A percentile compares a stretch with the other conserved stretches of the same genome.
These are phyloP conservation scores for Tubosaeta sp. DNA, from an alignment of 768 basidiomycete genomes.

Conservation along the genomic window DNA sequence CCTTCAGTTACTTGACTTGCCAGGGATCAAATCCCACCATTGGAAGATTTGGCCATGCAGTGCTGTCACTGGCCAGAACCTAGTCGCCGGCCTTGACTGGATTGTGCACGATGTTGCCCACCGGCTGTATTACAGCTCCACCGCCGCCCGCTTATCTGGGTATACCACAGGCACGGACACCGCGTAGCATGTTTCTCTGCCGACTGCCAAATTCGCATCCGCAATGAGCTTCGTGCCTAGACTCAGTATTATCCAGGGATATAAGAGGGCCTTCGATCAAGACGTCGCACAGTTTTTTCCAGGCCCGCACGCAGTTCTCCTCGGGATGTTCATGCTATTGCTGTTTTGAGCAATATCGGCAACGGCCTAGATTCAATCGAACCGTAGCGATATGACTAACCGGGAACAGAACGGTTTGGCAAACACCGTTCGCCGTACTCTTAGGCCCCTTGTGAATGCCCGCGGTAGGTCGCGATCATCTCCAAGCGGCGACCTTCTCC, in stretches of 20 bases:
- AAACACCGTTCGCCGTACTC: conserved; percentile 5
- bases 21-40: conserved; percentile 77
- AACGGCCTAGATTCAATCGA: conserved; percentile 9
- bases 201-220: conserved; percentile 1
- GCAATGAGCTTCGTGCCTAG: conserved; percentile 11
- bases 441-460: background rate
- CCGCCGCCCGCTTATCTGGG: conserved; percentile 10
- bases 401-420: conserved; percentile 3
- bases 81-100: conserved; percentile 88
- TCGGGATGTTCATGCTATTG: conserved; percentile 1
- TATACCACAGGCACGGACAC: background rate
- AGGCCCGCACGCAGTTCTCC: conserved; percentile 9
- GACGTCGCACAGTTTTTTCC: conserved; percentile 7
- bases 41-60: conserved; percentile 93
- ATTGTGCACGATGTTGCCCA: conserved; percentile 83
- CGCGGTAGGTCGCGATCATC: conserved; percentile 12
- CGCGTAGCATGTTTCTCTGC: background rate
- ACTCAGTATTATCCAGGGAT: background rate
- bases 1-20: conserved; percentile 72
- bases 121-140: conserved; percentile 77
- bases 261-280: conserved; percentile 6
- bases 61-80: conserved; percentile 82
- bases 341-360: conserved; percentile 11
- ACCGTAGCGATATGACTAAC: conserved; percentile 6
- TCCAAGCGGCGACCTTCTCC: conserved; percentile 20